Evolutionary conservation across 1,139 yeast species (phyloP).

Genomic region (Torulaspora globosa): DNA sequence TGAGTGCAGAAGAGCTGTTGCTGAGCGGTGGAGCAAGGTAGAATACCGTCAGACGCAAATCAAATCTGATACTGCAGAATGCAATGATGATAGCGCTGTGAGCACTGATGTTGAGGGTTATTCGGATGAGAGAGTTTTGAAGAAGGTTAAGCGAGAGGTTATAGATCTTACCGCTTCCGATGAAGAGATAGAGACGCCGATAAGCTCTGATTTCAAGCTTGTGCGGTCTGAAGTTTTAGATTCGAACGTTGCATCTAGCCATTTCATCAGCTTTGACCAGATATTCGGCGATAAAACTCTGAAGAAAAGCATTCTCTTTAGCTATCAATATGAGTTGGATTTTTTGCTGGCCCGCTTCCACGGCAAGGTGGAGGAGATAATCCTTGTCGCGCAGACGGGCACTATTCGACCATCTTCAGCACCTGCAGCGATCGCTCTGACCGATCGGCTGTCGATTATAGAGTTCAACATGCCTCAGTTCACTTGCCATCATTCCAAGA

Average conservation of each 20-base stretch:
- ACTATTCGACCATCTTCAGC: slow-evolving; percentile 27
- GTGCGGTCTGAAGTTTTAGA: slow-evolving; percentile 36
- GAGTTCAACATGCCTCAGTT: slow-evolving; percentile 36
- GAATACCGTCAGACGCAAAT: slow-evolving; percentile 10
- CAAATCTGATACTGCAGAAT: background rate
- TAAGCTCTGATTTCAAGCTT: slow-evolving; percentile 29
- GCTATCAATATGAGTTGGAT: slow-evolving; percentile 37
- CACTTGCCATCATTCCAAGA: slow-evolving; percentile 60
- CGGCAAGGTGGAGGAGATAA: slow-evolving; percentile 19
- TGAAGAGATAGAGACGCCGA: slow-evolving; percentile 4
- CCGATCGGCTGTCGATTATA: slow-evolving; percentile 19
- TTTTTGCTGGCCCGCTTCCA: slow-evolving; percentile 28
- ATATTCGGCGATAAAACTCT: slow-evolving; percentile 30
- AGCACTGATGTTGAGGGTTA: slow-evolving; percentile 12
- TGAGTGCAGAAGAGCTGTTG: slow-evolving; percentile 12
- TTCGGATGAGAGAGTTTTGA: background rate
- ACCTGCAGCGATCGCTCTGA: slow-evolving; percentile 5
- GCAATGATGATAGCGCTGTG: slow-evolving; percentile 1
- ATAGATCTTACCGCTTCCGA: slow-evolving; percentile 17
- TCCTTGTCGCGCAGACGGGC: slow-evolving; percentile 35
- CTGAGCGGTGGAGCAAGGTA: slow-evolving; percentile 14
- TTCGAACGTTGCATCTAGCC: slow-evolving; percentile 13
- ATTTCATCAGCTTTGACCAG: slow-evolving; percentile 30
- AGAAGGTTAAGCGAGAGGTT: slow-evolving; percentile 11
- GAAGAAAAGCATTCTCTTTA: slow-evolving; percentile 31